Base-by-base conservation (phyloP, 257 asterid species). In the Linaria vulgaris region DNA sequence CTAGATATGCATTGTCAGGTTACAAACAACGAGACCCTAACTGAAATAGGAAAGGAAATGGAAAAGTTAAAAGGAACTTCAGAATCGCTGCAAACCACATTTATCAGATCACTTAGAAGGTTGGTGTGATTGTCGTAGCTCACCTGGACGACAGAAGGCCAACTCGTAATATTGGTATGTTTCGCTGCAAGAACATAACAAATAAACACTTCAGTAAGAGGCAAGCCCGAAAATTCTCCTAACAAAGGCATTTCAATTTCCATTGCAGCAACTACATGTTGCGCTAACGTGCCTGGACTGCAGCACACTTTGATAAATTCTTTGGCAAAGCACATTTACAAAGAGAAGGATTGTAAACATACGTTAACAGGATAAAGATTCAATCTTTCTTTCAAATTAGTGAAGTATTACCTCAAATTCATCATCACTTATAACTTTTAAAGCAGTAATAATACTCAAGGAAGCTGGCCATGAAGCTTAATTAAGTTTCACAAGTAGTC, bases 131-230 rank as follows among this genome's bases (percentile, higher is more conserved):
- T 52, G 55, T 64, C 76, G 54, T 57, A 53, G 76, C 89, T 76
- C 63, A 92, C 98, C 98, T 92, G 95, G 95, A 63, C 12, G 84
- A 84, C 97, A 92, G 84, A 88, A 92, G 72, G 91, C 77, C 78
- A 92, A 67, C 80, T 87, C 84, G 74, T 88, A 92, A 75, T 82
- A 88, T 65, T 76, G 76, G 82, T 88, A 89, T 49, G 96, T 89
- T 77, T 92, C 97, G 66, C 97, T 92, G 97, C 97, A 92, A 79
- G 75, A 72, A 69, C 21, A 62, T 63, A 75, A 68, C 55, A 68
- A 66, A 73, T 61, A 65, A 53, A 74, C 58, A 62, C 27, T 67
- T 79, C 63, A 78, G 78, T 68, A 71, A 27, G 22, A 38, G 51
- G 71, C 48, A 65, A 39, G 22, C 19, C 31, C 20, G 59, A 64